A percentile compares a stretch with the other conserved stretches of the same genome.
phyloP scores from a whole-genome alignment of 2,329 filamentous ascomycete genomes.

The Diaporthe vaccinii region DNA sequence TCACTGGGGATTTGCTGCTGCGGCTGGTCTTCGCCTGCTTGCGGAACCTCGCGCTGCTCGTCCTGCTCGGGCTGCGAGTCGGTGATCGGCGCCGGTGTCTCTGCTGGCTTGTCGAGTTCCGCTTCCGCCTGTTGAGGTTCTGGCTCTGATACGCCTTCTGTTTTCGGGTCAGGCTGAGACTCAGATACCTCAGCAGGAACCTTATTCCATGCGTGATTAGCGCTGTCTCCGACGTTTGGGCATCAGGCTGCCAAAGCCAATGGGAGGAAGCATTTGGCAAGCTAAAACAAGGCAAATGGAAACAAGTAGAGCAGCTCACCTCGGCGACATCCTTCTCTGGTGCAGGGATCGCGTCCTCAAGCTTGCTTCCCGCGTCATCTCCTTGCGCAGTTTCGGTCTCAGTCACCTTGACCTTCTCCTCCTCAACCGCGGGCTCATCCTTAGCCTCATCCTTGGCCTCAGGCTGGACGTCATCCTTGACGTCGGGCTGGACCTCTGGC shows the following conservation, averaged over 20 bases:
- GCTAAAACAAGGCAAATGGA: too few species aligned
- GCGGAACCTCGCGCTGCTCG: neutral
- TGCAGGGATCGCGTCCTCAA: neutral
- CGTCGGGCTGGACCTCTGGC: slow-evolving; percentile 13
- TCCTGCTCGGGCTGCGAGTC: neutral
- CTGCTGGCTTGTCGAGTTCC: neutral
- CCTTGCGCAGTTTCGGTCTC: neutral
- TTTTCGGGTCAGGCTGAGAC: neutral
- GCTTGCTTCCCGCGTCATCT: neutral
- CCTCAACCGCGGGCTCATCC: slow-evolving; percentile 34
- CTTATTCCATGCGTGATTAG: slow-evolving; percentile 1
- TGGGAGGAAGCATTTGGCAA: neutral
- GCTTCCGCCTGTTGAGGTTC: neutral
- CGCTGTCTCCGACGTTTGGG: neutral
- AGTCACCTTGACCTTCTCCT: neutral
- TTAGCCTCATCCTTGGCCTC: slow-evolving; percentile 14
- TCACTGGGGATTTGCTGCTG: slow-evolving; percentile 14
- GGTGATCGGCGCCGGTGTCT: neutral
- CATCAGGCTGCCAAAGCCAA: neutral
- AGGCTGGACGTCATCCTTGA: neutral
- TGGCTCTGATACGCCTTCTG: neutral
- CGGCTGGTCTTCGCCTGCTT: neutral
- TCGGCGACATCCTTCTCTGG: slow-evolving; percentile 12
- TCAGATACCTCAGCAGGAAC: slow-evolving; percentile 10
- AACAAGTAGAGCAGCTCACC: neutral